Evolutionary conservation across 805 yeast species (phyloP).

Genomic region (Starmerella gropengiesseri): DNA sequence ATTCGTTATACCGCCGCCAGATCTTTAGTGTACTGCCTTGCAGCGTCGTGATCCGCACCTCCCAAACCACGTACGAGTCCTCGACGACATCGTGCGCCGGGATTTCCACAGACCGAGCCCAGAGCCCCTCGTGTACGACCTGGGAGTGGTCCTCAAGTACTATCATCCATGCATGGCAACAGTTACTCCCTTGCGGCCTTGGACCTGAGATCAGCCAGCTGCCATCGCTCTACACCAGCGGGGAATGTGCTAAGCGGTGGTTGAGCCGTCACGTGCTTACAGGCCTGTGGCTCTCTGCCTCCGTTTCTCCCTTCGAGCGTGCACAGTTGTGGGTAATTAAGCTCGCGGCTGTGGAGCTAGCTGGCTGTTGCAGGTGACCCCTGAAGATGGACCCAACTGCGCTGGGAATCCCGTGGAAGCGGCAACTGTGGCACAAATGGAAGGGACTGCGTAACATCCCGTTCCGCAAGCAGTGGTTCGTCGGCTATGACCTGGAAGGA

Average conservation of each 20-base stretch:
- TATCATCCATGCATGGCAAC: conserved; percentile 11
- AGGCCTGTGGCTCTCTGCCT: too few species aligned
- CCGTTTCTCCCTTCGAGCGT: too few species aligned
- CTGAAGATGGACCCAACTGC: conserved; percentile 10
- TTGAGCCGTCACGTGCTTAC: too few species aligned
- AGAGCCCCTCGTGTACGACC: conserved; percentile 20
- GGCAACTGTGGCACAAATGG: conserved; percentile 37
- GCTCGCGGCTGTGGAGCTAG: too few species aligned
- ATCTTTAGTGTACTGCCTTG: conserved; percentile 33
- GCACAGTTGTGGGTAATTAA: too few species aligned
- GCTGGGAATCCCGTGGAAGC: conserved; percentile 19
- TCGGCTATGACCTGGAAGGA: conserved; percentile 67
- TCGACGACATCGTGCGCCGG: conserved; percentile 36
- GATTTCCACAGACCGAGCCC: conserved; percentile 35
- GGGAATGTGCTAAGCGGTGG: too few species aligned
- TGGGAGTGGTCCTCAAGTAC: conserved; percentile 21
- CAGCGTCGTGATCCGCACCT: conserved; percentile 31
- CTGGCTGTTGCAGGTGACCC: too few species aligned
- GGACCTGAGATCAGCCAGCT: too few species aligned
- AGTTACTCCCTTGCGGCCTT: too few species aligned
- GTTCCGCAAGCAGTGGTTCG: conserved; percentile 55
- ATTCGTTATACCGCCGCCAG: conserved; percentile 56
- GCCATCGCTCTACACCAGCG: too few species aligned
- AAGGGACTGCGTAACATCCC: conserved; percentile 55
- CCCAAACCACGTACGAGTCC: conserved; percentile 36